A percentile compares a stretch with the other conserved stretches of the same genome.
Evolutionary conservation across 1,284 basidiomycete genomes (phyloP).

Genomic region (Tylopilus sp.): DNA sequence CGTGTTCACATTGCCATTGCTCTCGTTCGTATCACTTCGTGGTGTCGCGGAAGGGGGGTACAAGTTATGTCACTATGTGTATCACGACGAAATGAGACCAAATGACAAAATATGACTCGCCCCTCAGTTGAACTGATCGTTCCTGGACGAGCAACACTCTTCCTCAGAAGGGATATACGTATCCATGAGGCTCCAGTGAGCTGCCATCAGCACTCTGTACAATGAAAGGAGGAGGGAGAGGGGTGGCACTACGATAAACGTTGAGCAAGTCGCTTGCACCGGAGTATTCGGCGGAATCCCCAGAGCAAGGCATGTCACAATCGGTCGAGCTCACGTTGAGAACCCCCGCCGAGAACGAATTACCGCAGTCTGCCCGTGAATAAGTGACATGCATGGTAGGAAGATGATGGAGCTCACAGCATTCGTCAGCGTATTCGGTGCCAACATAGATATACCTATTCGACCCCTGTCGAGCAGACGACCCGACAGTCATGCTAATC

Average conservation of each 20-base stretch:
- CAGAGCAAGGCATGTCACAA: conserved; percentile 73
- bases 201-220: conserved; percentile 37
- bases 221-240: conserved; percentile 61
- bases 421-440: conserved; percentile 67
- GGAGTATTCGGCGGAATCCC: conserved; percentile 67
- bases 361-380: conserved; percentile 66
- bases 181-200: too few species aligned
- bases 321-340: conserved; percentile 59
- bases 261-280: conserved; percentile 71
- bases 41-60: too few species aligned
- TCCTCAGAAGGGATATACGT: too few species aligned
- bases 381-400: conserved; percentile 3
- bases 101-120: too few species aligned
- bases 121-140: too few species aligned
- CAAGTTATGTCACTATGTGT: too few species aligned
- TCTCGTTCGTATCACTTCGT: too few species aligned
- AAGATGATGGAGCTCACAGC: conserved; percentile 58
- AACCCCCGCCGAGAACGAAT: conserved; percentile 60
- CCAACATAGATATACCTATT: conserved; percentile 70
- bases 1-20: too few species aligned
- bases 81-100: too few species aligned
- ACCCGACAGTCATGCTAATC: conserved; percentile 71
- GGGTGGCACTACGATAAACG: conserved; percentile 69
- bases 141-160: too few species aligned
- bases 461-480: conserved; percentile 57